These are phyloP conservation scores for Aspergillus novoparasiticus DNA, from an alignment of 2,329 filamentous ascomycete genomes.

Conservation along the genomic window DNA sequence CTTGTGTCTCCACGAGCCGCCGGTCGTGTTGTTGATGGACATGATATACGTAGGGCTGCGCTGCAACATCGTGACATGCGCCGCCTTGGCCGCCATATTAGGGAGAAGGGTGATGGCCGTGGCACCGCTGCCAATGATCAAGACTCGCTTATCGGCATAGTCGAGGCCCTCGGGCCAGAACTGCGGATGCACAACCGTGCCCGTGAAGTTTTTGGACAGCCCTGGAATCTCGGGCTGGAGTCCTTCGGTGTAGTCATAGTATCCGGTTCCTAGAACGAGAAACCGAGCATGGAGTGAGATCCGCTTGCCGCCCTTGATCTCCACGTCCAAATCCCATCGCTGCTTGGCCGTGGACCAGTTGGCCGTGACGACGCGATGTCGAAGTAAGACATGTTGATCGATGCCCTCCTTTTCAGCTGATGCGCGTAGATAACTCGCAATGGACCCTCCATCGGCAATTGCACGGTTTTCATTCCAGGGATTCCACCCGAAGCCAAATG, in stretches of 20 bases:
- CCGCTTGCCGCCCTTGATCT: constrained; percentile 28
- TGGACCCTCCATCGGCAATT: constrained; percentile 52
- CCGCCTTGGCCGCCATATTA: constrained; percentile 63
- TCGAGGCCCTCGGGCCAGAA: constrained; percentile 72
- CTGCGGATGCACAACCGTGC: constrained; percentile 66
- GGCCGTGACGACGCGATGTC: constrained; percentile 50
- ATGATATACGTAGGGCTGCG: constrained; percentile 71
- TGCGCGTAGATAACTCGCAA: constrained; percentile 54
- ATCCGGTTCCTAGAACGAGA: constrained; percentile 63
- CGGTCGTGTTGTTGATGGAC: constrained; percentile 45
- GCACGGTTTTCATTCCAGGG: constrained; percentile 58
- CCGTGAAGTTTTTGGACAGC: constrained; percentile 61
- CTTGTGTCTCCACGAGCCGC: constrained; percentile 41
- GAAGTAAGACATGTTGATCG: constrained; percentile 54
- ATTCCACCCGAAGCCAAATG: constrained; percentile 66
- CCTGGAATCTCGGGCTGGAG: constrained; percentile 64
- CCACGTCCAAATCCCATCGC: constrained; percentile 52
- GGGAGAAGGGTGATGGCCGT: constrained; percentile 77
- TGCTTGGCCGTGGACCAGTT: constrained; percentile 57
- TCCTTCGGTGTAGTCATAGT: constrained; percentile 69
- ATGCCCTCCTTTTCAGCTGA: constrained; percentile 54
- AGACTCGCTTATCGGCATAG: constrained; percentile 65
- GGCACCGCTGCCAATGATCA: constrained; percentile 74
- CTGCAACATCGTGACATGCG: constrained; percentile 73
- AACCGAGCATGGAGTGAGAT: constrained; percentile 40